Base-by-base conservation (phyloP, 805 yeast genomes). In the Wickerhamomyces strasburgensis region DNA sequence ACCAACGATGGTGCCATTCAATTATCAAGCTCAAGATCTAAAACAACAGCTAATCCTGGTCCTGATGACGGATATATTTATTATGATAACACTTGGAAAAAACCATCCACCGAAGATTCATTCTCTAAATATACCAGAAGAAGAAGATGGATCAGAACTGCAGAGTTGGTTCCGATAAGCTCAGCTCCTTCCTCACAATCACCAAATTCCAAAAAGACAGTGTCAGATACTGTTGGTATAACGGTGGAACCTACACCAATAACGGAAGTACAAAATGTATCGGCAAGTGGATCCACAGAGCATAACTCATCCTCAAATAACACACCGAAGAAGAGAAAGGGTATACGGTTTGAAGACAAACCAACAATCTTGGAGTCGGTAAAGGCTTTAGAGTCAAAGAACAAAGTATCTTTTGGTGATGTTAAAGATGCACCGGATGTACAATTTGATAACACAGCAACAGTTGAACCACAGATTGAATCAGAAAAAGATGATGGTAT, bases 61-160 rank as follows among this genome's bases (percentile, higher is more conserved):
- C 55, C 75, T 1, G 89, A 84, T 55, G 96, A 87, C 41, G 98
- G 96, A 0, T 90, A 72, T 61, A 76, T 90, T 34, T 90, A 81
- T 60, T 86, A 76, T 52, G 98, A 90, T 58, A 93, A 88, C 56
- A 82, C 95, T 3, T 90, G 98, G 98, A 85, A 84, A 50, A 79
- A 78, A 47, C 96, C 98, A 14, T 66, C 88, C 1, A 77, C 93
- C 1, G 96, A 85, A 38, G 95, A 89, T 56, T 73, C 93, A 3
- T 89, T 79, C 61, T 78, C 93, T 17, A 88, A 87, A 58, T 90
- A 88, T 56, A 90, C 98, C 5, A 75, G 98, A 60, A 75, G 96
- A 56, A 76, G 98, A 65, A 73, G 97, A 56, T 90, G 98, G 98
- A 75, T 90, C 13, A 75, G 98, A 46, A 86, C 95, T 1, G 98